Percentiles rank a stretch among this genome's conserved stretches.
phyloP scores from a whole-genome alignment of 1,284 basidiomycete species.

The Hemileia vastatrix region DNA sequence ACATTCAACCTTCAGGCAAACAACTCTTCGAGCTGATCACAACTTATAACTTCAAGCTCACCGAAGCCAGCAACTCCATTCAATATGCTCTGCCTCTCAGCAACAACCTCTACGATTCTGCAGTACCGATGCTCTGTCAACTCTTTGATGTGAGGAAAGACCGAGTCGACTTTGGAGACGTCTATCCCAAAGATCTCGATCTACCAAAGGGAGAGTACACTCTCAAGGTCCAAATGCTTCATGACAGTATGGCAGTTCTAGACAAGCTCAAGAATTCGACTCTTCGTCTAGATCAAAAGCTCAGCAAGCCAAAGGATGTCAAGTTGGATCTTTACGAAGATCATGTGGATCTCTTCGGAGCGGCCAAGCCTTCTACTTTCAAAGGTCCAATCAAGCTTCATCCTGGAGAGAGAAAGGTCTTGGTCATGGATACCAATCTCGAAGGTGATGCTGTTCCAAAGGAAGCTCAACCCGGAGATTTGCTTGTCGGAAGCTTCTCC shows the following conservation, averaged over 20 bases:
- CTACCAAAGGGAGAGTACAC: constrained; percentile 43
- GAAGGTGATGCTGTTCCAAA: constrained; percentile 41
- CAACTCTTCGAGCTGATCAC: constrained; percentile 41
- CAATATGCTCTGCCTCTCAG: constrained; percentile 34
- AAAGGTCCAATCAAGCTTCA: constrained; percentile 39
- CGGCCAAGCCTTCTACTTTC: constrained; percentile 31
- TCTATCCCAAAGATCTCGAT: constrained; percentile 43
- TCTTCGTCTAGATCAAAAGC: constrained; percentile 38
- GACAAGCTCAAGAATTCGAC: constrained; percentile 38
- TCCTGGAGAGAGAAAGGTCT: constrained; percentile 37
- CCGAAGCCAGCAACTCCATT: constrained; percentile 36
- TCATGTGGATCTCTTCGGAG: constrained; percentile 39
- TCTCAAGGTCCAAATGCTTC: constrained; percentile 37
- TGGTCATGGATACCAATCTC: constrained; percentile 38
- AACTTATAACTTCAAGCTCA: constrained; percentile 38
- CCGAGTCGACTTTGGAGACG: constrained; percentile 39
- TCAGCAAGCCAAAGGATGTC: constrained; percentile 39
- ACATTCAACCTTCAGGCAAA: constrained; percentile 38
- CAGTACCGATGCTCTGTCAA: constrained; percentile 35
- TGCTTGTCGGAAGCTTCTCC: constrained; percentile 39
- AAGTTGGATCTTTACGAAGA: constrained; percentile 40
- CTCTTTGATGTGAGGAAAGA: constrained; percentile 39
- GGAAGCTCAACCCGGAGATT: constrained; percentile 39
- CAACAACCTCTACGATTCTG: constrained; percentile 43
- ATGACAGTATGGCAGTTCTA: constrained; percentile 36